Percentiles rank a stretch among this genome's conserved stretches.
Conservation (phyloP, 148 eudicot genomes). For the Agrostemma githago region DNA sequence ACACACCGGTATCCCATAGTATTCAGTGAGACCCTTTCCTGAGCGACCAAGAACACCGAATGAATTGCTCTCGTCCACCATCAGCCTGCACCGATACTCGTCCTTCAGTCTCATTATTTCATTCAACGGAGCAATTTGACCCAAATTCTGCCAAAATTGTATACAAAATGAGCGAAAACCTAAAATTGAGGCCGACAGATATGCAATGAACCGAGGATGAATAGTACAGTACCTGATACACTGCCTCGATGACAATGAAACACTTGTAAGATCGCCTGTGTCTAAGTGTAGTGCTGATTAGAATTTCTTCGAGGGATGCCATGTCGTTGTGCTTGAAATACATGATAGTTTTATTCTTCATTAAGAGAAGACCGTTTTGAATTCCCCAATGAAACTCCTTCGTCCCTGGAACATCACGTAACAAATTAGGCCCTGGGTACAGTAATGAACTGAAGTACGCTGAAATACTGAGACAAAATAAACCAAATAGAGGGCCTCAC, state of each 20-base stretch:
- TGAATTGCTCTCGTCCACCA: constrained; percentile 93
- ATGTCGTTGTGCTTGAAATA: constrained; percentile 91
- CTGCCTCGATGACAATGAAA: constrained; percentile 82
- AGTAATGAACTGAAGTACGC: too few species aligned
- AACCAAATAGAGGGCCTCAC: constrained; percentile 35
- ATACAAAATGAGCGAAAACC: constrained; percentile 6
- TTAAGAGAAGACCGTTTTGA: constrained; percentile 83
- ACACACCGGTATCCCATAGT: constrained; percentile 71
- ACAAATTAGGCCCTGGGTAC: too few species aligned
- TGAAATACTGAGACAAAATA: too few species aligned
- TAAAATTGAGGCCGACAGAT: not conserved
- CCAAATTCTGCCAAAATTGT: constrained; percentile 67
- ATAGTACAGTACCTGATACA: constrained; percentile 48
- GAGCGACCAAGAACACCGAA: constrained; percentile 83
- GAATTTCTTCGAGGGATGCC: constrained; percentile 48
- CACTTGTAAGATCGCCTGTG: constrained; percentile 69
- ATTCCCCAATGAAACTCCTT: constrained; percentile 98
- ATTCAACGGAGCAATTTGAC: constrained; percentile 85
- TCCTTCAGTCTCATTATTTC: constrained; percentile 84
- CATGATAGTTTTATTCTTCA: constrained; percentile 59
- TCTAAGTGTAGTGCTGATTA: not conserved
- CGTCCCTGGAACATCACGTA: constrained; percentile 56
- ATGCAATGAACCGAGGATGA: too few species aligned
- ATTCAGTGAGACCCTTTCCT: constrained; percentile 94
- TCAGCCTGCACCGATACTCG: constrained; percentile 64